Conservation (phyloP, 805 yeast species). For the Wickerhamiella sorbophila region DNA sequence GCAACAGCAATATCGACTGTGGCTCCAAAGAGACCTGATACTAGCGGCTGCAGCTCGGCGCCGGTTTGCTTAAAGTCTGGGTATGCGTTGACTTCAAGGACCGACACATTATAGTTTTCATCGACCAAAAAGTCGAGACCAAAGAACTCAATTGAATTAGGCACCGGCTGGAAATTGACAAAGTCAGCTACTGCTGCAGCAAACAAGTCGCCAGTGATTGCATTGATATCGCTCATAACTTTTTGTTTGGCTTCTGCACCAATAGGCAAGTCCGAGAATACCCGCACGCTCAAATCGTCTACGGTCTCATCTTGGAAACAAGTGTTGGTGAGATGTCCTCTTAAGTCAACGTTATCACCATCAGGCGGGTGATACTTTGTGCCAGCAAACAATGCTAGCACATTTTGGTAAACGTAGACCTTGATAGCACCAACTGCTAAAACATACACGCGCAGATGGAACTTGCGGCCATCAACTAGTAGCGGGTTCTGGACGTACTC, state of each 20-base stretch:
- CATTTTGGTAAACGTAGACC: conserved; percentile 67
- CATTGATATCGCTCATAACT: conserved; percentile 43
- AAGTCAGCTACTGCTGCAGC: conserved; percentile 76
- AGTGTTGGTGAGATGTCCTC: conserved; percentile 84
- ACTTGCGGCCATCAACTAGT: conserved; percentile 57
- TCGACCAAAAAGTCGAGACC: conserved; percentile 83
- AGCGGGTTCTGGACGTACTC: conserved; percentile 61
- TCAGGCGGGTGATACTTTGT: conserved; percentile 30
- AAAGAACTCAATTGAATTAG: conserved; percentile 70
- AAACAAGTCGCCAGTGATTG: conserved; percentile 54
- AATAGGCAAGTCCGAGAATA: conserved; percentile 46
- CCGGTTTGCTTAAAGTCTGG: conserved; percentile 98
- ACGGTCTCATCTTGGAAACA: conserved; percentile 54
- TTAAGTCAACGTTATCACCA: conserved; percentile 31
- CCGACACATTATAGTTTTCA: conserved; percentile 34
- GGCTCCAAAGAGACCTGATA: conserved; percentile 50
- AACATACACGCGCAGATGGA: conserved; percentile 80
- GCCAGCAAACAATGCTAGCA: conserved; percentile 71
- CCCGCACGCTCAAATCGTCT: conserved; percentile 37
- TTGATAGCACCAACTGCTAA: conserved; percentile 56
- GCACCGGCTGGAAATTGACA: conserved; percentile 69
- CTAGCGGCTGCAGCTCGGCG: conserved; percentile 46
- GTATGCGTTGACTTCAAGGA: conserved; percentile 81
- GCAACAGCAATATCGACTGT: conserved; percentile 36
- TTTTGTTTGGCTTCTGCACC: conserved; percentile 23